Evolutionary conservation across 2,329 filamentous ascomycete species (phyloP), one percentile per base, ranked within the genome.

Genomic region (Phialophora macrospora): DNA sequence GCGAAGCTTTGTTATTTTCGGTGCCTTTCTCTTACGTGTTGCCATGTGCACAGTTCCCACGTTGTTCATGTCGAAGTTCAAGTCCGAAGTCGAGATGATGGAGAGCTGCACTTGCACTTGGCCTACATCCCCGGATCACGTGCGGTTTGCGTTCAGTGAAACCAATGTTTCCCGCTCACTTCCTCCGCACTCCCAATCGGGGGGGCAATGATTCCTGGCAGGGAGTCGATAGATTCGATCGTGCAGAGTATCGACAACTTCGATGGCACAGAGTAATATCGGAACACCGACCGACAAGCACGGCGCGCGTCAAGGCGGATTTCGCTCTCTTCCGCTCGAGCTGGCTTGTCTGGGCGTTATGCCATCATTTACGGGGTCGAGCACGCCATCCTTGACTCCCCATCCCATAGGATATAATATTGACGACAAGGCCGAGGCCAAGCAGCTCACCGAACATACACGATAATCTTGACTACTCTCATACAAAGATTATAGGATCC

Each of bases 401-500:
- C 24, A 52, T 55, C 52, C 32, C 14, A 55, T 55, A 55, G 26
- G 52, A 20, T 55, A 30, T 34, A 7, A 38, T 9, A 20, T 11
- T 32, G 17, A 30, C 52, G 52, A 55, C n/a, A 55, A 55, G 52
- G n/a, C 52, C 26, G 26, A 34, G 26, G 52, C 52, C 52, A 55
- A 55, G 52, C 52, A 20, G 52, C 14, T 34, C 52, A 26, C 52
- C 22, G 26, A 32, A 24, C 1, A 20, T n/a, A 11, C 26, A 30
- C 12, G 20, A n/a, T 6, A 20, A 32, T 34, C 28, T 28, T 32
- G 9, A 26, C 32, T 24, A 55, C 5, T 20, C 17, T 22, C 9
- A 55, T 20, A 7, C 3, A 34, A 9, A 55, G 11, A n/a, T 11
- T 22, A 30, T 28, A 38, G 20, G 52, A 17, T 20, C 28, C 26